Percentiles rank a stretch among this genome's conserved stretches.
Evolutionary conservation across 768 basidiomycete genomes (phyloP).

Genomic region (Boletus insuetus): DNA sequence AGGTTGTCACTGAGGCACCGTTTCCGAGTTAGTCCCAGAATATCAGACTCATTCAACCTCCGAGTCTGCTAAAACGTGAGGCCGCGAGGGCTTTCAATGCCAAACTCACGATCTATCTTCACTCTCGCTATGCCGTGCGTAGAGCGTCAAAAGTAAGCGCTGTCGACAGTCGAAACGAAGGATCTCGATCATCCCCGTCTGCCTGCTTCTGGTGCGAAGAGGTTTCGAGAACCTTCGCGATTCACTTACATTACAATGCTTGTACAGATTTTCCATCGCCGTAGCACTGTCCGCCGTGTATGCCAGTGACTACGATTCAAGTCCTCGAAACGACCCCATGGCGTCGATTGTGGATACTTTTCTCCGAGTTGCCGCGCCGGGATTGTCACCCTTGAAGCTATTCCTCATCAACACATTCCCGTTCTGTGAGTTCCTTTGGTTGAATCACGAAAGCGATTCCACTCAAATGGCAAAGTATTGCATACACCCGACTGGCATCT

Average conservation of each 20-base stretch:
- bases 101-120: too few relatives aligned
- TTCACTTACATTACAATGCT: not conserved
- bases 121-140: too few relatives aligned
- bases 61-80: too few relatives aligned
- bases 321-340: not conserved
- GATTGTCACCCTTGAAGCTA: not conserved
- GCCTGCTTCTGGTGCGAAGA: too few relatives aligned
- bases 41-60: too few relatives aligned
- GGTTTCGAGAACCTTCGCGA: too few relatives aligned
- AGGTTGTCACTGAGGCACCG: too few relatives aligned
- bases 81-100: too few relatives aligned
- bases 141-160: too few relatives aligned
- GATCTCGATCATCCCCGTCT: too few relatives aligned
- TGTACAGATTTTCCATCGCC: not conserved
- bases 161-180: too few relatives aligned
- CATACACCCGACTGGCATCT: not conserved
- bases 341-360: not conserved
- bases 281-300: not conserved
- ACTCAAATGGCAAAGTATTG: not conserved
- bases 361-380: not conserved
- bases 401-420: not conserved
- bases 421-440: not conserved
- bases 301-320: not conserved
- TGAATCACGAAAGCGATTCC: not conserved
- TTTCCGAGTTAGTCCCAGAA: too few relatives aligned